Percentiles rank a stretch among this genome's conserved stretches.
phyloP scores from a whole-genome alignment of 1,284 basidiomycete species.

The Ustilago hordei region DNA sequence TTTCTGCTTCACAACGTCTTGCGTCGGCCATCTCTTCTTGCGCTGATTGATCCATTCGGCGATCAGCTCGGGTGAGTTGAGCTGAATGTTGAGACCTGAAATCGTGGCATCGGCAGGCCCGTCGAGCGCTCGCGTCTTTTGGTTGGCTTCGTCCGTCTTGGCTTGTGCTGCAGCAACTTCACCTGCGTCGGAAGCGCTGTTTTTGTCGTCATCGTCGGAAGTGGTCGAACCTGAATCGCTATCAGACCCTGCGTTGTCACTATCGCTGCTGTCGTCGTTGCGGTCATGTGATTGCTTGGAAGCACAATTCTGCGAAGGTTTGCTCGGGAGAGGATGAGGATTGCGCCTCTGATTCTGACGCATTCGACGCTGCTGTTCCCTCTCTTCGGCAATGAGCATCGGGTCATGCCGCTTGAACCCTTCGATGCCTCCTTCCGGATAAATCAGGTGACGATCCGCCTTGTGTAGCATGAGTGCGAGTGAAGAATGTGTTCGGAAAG shows the following conservation, averaged over 20 bases:
- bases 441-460: conserved; percentile 65
- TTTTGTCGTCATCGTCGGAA: conserved; percentile 13
- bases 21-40: conserved; percentile 65
- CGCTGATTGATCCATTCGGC: conserved; percentile 67
- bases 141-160: conserved; percentile 4
- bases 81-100: conserved; percentile 65
- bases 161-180: background rate
- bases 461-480: conserved; percentile 62
- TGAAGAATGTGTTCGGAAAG: conserved; percentile 39
- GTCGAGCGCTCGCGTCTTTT: conserved; percentile 39
- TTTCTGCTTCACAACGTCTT: conserved; percentile 57
- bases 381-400: conserved; percentile 60
- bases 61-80: conserved; percentile 65
- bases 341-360: conserved; percentile 29
- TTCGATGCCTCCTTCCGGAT: conserved; percentile 62
- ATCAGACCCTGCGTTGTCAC: background rate
- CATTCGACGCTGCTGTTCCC: conserved; percentile 40
- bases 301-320: conserved; percentile 1
- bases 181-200: conserved; percentile 7
- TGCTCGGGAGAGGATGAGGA: conserved; percentile 25
- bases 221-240: background rate
- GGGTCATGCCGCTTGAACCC: conserved; percentile 62
- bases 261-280: background rate
- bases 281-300: background rate
- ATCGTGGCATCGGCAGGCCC: conserved; percentile 63